phyloP scores from a whole-genome alignment of 2,329 filamentous ascomycete genomes.

The Seiridium unicorne region DNA sequence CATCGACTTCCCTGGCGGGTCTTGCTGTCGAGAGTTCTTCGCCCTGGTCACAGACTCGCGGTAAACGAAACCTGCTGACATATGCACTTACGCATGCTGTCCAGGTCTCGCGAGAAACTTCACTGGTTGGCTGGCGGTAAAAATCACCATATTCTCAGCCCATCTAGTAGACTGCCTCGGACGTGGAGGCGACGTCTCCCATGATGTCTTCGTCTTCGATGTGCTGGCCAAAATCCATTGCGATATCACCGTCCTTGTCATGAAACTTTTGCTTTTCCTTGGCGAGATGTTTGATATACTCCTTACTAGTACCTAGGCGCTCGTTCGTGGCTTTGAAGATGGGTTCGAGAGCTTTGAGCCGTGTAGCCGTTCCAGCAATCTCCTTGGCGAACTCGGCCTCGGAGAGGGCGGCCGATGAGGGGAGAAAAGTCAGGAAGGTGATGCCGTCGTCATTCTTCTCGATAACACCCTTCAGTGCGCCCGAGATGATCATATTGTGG shows the following conservation, averaged over 20 bases:
- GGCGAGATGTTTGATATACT: constrained; percentile 49
- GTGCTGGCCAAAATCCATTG: constrained; percentile 41
- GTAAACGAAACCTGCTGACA: too few species aligned
- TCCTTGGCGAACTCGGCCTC: constrained; percentile 51
- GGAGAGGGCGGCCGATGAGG: constrained; percentile 38
- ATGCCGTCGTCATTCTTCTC: constrained; percentile 41
- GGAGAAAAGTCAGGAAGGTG: constrained; percentile 51
- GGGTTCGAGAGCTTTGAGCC: constrained; percentile 42
- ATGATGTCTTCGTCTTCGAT: constrained; percentile 63
- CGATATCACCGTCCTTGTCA: constrained; percentile 39
- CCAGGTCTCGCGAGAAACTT: too few species aligned
- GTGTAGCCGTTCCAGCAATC: constrained; percentile 38
- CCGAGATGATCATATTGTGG: constrained; percentile 52
- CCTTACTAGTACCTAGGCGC: constrained; percentile 52
- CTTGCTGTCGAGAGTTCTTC: neutral
- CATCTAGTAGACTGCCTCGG: neutral
- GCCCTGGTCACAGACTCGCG: too few species aligned
- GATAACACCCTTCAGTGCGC: constrained; percentile 53
- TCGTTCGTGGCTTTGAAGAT: constrained; percentile 53
- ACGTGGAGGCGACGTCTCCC: constrained; percentile 35
- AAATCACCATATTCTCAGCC: too few species aligned
- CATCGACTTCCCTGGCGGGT: neutral
- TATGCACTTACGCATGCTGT: too few species aligned
- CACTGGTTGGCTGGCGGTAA: too few species aligned
- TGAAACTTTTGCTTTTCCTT: constrained; percentile 43